These are phyloP conservation scores for Rutstroemia sp. DNA, from an alignment of 2,329 filamentous ascomycete species.

Conservation along the genomic window DNA sequence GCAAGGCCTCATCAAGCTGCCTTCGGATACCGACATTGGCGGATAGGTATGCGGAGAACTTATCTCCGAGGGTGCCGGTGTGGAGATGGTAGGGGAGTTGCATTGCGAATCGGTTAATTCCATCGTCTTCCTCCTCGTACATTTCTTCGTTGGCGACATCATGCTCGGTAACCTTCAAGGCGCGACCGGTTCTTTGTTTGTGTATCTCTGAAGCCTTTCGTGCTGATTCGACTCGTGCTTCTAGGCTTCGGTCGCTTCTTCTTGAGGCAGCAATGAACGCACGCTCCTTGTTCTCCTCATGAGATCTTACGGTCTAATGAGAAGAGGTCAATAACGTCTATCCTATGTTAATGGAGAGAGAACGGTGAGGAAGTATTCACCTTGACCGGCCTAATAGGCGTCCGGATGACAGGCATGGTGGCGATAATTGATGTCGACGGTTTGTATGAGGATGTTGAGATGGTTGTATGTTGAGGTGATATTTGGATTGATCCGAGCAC, in stretches of 20 bases:
- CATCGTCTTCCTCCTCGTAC: constrained; percentile 66
- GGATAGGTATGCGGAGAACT: not conserved
- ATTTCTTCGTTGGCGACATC: constrained; percentile 89
- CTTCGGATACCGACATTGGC: not conserved
- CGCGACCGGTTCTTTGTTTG: constrained; percentile 77
- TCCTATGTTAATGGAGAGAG: no score
- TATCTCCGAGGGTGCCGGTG: not conserved
- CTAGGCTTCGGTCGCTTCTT: constrained; percentile 76
- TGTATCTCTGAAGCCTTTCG: constrained; percentile 85
- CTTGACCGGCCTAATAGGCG: no score
- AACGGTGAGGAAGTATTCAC: no score
- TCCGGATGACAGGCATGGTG: no score
- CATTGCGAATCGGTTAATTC: not conserved
- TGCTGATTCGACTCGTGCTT: constrained; percentile 83
- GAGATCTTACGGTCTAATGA: no score
- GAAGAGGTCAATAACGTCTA: no score
- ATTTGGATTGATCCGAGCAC: no score
- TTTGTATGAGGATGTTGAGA: no score
- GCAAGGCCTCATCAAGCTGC: not conserved
- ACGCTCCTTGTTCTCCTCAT: constrained; percentile 67
- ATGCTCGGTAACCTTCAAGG: constrained; percentile 72
- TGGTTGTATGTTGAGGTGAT: no score
- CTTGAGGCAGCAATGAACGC: constrained; percentile 90
- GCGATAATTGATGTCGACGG: no score
- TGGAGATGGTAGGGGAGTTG: not conserved